Evolutionary conservation across 179 eudicot genomes (phyloP).

Genomic region (Spergularia azorica): DNA sequence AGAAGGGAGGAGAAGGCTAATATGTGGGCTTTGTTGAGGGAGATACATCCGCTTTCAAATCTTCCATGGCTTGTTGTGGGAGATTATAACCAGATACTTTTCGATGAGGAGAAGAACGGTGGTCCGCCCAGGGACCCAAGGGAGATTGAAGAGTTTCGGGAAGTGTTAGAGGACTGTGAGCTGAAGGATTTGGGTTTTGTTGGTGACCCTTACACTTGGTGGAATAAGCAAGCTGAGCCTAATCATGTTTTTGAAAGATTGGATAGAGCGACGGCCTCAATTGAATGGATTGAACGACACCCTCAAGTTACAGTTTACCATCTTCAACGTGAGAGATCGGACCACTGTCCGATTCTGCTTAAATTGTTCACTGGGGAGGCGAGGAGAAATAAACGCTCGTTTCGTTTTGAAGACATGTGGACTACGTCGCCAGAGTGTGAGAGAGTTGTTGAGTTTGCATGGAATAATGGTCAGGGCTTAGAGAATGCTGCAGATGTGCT

Average conservation of each 20-base stretch:
- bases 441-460: not conserved
- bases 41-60: not conserved
- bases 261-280: not conserved
- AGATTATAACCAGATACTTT: not conserved
- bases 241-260: not conserved
- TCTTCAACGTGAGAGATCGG: not conserved
- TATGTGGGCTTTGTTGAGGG: not conserved
- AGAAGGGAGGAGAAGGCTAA: not conserved
- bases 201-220: not conserved
- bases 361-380: too few species aligned
- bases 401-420: not conserved
- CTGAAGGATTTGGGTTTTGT: not conserved
- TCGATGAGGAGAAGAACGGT: not conserved
- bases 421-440: not conserved
- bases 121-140: not conserved
- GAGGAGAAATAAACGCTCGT: not conserved
- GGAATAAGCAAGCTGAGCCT: not conserved
- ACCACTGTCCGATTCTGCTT: not conserved
- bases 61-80: not conserved
- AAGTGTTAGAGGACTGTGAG: not conserved
- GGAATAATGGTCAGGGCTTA: not conserved
- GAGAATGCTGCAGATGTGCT: not conserved
- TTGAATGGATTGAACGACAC: not conserved
- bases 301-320: not conserved
- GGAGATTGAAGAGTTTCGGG: not conserved